These are phyloP conservation scores for Dothideomycetidae sp. DNA, from an alignment of 2,329 filamentous ascomycete genomes.

Conservation along the genomic window DNA sequence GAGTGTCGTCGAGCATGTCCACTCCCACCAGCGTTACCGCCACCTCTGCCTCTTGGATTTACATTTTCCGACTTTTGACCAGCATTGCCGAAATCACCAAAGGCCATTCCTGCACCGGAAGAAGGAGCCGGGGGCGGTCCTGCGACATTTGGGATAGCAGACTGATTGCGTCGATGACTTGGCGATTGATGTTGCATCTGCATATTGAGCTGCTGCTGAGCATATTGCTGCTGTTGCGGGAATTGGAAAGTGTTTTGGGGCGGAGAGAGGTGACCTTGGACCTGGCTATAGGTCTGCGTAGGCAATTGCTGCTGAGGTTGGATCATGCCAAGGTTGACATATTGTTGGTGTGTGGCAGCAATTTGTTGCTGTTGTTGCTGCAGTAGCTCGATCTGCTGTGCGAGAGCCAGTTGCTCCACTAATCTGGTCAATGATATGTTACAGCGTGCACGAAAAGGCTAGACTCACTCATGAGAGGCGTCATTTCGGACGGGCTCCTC, in stretches of 20 bases:
- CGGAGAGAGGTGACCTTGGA: conserved; percentile 68
- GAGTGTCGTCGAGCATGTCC: conserved; percentile 93
- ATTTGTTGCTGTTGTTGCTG: conserved; percentile 98
- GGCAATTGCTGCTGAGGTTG: conserved; percentile 68
- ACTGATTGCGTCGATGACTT: conserved; percentile 95
- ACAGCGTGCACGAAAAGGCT: background rate
- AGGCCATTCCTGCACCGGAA: conserved; percentile 61
- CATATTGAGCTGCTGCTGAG: conserved; percentile 37
- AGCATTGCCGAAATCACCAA: conserved; percentile 56
- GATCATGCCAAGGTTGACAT: conserved; percentile 94
- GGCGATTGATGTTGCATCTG: conserved; percentile 42
- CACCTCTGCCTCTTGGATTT: conserved; percentile 57
- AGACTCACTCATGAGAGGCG: conserved; percentile 88
- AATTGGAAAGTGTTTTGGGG: conserved; percentile 67
- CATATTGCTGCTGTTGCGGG: conserved; percentile 55
- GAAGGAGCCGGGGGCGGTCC: conserved; percentile 77
- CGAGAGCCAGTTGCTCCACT: conserved; percentile 97
- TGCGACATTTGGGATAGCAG: conserved; percentile 86
- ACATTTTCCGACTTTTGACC: conserved; percentile 41
- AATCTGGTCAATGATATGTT: conserved; percentile 11
- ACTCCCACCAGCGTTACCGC: conserved; percentile 48
- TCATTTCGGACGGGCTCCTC: conserved; percentile 92
- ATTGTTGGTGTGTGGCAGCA: conserved; percentile 90
- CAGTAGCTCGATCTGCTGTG: conserved; percentile 93
- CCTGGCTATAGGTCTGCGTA: conserved; percentile 57